Conservation (phyloP, 1,284 basidiomycete species). For the Hypsizygus ulmarius region DNA sequence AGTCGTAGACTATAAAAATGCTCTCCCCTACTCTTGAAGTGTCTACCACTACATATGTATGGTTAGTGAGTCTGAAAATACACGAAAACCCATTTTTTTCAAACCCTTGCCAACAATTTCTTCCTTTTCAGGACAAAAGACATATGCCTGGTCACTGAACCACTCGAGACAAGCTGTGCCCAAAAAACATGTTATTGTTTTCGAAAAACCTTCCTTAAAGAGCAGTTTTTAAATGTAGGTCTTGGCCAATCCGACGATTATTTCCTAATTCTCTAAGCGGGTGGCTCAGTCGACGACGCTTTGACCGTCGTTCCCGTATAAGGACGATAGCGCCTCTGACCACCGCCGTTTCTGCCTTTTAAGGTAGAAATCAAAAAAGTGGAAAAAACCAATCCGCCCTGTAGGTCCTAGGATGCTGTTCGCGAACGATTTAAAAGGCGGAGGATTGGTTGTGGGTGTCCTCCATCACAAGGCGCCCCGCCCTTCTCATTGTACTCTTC, state of each 20-base stretch:
- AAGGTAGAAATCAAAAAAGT: constrained; percentile 15
- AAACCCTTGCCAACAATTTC: too few species aligned
- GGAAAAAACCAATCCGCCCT: constrained; percentile 21
- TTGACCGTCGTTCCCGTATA: constrained; percentile 16
- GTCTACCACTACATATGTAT: too few species aligned
- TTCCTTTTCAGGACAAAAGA: constrained; percentile 6
- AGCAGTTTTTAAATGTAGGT: constrained; percentile 16
- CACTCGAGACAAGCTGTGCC: constrained; percentile 5
- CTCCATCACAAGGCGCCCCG: constrained; percentile 11
- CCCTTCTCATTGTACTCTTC: constrained; percentile 3
- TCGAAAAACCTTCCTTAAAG: constrained; percentile 15
- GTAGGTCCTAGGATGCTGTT: constrained; percentile 8
- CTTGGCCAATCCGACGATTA: constrained; percentile 17
- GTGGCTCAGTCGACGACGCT: constrained; percentile 13
- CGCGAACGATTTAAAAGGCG: constrained; percentile 14
- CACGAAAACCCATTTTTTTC: too few species aligned
- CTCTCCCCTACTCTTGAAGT: too few species aligned
- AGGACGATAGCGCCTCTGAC: constrained; percentile 17
- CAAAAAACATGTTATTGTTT: constrained; percentile 2
- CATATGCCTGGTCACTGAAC: constrained; percentile 3
- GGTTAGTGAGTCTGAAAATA: too few species aligned
- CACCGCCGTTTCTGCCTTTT: constrained; percentile 11
- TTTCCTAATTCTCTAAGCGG: constrained; percentile 17
- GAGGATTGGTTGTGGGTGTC: constrained; percentile 1
- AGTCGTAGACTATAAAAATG: too few species aligned